phyloP scores from a whole-genome alignment of 2,329 filamentous ascomycete genomes.

The Claviceps arundinis region DNA sequence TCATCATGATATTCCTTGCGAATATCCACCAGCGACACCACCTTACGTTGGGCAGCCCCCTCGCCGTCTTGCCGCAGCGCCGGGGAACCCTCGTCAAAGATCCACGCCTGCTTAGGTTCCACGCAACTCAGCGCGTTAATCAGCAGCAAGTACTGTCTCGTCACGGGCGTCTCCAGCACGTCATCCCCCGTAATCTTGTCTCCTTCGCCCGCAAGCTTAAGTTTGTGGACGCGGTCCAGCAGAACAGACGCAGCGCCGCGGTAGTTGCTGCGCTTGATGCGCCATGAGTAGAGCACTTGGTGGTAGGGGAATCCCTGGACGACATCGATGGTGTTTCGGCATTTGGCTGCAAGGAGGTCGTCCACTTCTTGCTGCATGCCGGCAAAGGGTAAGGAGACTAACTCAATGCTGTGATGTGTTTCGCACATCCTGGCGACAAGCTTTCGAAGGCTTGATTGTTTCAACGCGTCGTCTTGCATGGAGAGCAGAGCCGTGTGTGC shows the following conservation, averaged over 20 bases:
- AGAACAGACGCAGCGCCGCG: conserved; percentile 59
- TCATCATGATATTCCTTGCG: conserved; percentile 82
- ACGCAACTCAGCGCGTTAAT: conserved; percentile 90
- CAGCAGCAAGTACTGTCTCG: conserved; percentile 71
- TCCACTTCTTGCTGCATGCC: conserved; percentile 69
- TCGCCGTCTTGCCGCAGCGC: conserved; percentile 12
- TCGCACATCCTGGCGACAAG: conserved; percentile 60
- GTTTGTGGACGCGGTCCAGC: conserved; percentile 49
- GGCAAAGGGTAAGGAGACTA: conserved; percentile 68
- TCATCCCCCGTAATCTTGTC: conserved; percentile 43
- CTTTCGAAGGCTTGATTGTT: conserved; percentile 55
- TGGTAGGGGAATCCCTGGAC: conserved; percentile 64
- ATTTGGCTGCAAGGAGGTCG: conserved; percentile 58
- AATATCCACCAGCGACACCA: conserved; percentile 76
- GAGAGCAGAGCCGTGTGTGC: conserved; percentile 69
- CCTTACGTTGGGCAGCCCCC: conserved; percentile 44
- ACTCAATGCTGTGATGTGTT: conserved; percentile 47
- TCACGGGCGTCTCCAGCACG: conserved; percentile 48
- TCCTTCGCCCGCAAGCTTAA: conserved; percentile 44
- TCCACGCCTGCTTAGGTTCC: conserved; percentile 66
- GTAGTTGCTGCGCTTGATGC: conserved; percentile 73
- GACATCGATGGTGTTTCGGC: conserved; percentile 54
- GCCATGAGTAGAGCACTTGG: conserved; percentile 83
- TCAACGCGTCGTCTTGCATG: conserved; percentile 59
- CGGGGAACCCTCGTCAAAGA: conserved; percentile 33